phyloP scores from a whole-genome alignment of 768 basidiomycete genomes.

The Crepidotus variabilis region DNA sequence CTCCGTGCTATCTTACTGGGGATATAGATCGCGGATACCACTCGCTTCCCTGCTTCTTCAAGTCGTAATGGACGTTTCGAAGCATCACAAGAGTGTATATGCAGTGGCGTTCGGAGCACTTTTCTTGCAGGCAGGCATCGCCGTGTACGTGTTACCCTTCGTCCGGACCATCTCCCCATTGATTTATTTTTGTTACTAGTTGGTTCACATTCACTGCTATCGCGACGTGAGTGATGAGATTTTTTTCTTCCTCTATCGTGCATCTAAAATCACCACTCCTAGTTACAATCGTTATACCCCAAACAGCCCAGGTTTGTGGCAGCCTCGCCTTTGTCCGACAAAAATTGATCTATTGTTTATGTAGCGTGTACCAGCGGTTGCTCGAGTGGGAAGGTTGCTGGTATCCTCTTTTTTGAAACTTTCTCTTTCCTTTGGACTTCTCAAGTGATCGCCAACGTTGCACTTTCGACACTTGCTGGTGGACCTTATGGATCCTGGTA shows the following conservation, averaged over 20 bases:
- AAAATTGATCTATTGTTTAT: no score
- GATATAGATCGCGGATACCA: slow-evolving; percentile 69
- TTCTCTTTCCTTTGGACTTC: slow-evolving; percentile 89
- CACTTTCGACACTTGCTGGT: slow-evolving; percentile 76
- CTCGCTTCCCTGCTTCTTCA: slow-evolving; percentile 76
- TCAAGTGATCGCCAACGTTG: slow-evolving; percentile 76
- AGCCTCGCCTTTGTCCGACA: background rate
- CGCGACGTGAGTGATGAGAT: slow-evolving; percentile 48
- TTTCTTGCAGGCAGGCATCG: slow-evolving; percentile 65
- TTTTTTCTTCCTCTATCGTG: background rate
- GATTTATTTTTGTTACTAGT: slow-evolving; percentile 27
- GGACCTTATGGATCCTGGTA: slow-evolving; percentile 80
- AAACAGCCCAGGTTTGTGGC: slow-evolving; percentile 58
- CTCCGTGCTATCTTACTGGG: slow-evolving; percentile 73
- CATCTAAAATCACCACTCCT: background rate
- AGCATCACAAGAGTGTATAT: slow-evolving; percentile 79
- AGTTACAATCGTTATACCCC: slow-evolving; percentile 73
- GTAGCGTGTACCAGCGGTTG: slow-evolving; percentile 53
- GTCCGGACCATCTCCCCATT: background rate
- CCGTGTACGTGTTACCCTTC: slow-evolving; percentile 46
- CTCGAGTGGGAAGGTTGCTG: slow-evolving; percentile 72
- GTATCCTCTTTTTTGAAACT: slow-evolving; percentile 71
- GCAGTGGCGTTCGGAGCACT: slow-evolving; percentile 70
- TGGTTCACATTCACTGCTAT: slow-evolving; percentile 79
- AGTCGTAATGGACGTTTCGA: slow-evolving; percentile 80